These are phyloP conservation scores for Umbelopsis sp. DNA, from an alignment of 192 early-diverging fungal species.

Conservation along the genomic window DNA sequence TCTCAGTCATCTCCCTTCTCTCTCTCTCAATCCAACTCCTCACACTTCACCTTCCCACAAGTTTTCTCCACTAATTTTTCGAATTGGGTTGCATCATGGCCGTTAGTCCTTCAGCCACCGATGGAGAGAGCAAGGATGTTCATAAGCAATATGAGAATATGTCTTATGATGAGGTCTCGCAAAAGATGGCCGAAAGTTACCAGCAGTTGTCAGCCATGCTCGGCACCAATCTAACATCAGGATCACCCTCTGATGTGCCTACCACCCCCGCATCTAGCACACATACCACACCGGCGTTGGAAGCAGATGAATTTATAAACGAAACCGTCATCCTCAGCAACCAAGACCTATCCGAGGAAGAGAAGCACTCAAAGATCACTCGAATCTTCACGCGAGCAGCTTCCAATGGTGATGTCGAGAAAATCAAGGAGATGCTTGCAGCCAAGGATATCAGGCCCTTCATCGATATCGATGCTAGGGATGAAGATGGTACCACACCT, in stretches of 20 bases:
- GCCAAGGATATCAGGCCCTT: constrained; percentile 41
- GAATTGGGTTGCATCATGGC: constrained; percentile 11
- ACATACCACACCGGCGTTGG: background rate
- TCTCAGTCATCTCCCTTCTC: constrained; percentile 17
- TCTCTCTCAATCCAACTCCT: constrained; percentile 5
- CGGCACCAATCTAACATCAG: constrained; percentile 6
- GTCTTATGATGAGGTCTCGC: constrained; percentile 37
- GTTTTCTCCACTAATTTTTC: background rate
- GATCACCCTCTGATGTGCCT: background rate
- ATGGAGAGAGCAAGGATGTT: constrained; percentile 19
- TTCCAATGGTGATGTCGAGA: constrained; percentile 73
- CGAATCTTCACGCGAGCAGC: constrained; percentile 67
- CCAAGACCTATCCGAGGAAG: constrained; percentile 42
- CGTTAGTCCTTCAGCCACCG: constrained; percentile 17
- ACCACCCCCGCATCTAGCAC: background rate
- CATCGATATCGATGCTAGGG: constrained; percentile 77
- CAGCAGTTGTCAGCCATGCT: constrained; percentile 28
- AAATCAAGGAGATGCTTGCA: constrained; percentile 62
- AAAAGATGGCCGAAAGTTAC: constrained; percentile 35
- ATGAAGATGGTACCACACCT: constrained; percentile 85
- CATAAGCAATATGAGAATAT: constrained; percentile 39
- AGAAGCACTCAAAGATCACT: constrained; percentile 61
- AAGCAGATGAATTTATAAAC: constrained; percentile 12
- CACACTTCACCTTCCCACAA: background rate
- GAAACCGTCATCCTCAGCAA: constrained; percentile 15